Conservation (phyloP, 2,329 filamentous ascomycete species). For the Arthroderma sp. region DNA sequence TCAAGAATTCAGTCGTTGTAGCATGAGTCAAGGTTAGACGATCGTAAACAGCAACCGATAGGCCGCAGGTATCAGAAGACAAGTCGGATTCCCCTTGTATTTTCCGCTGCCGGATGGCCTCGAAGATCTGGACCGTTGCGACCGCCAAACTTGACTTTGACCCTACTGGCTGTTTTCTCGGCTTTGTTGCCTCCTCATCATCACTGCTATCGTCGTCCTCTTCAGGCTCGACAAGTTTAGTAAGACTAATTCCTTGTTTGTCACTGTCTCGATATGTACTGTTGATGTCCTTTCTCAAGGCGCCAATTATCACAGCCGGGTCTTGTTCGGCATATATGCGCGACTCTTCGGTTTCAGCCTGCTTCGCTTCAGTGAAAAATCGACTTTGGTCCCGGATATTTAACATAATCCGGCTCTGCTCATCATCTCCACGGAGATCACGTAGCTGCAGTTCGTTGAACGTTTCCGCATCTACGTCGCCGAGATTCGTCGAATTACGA, state of each 20-base stretch:
- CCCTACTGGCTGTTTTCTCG: conserved; percentile 42
- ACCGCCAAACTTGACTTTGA: conserved; percentile 52
- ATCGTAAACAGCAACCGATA: conserved; percentile 43
- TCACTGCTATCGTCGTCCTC: conserved; percentile 50
- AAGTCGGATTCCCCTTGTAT: conserved; percentile 26
- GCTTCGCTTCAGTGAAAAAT: conserved; percentile 52
- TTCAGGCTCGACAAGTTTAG: conserved; percentile 44
- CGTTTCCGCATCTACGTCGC: conserved; percentile 57
- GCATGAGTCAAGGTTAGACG: conserved; percentile 66
- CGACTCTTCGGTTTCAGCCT: conserved; percentile 33
- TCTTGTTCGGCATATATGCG: conserved; percentile 55
- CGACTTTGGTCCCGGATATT: conserved; percentile 78
- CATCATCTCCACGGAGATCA: conserved; percentile 62
- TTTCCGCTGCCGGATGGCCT: conserved; percentile 46
- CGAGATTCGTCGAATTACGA: conserved; percentile 49
- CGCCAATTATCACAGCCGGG: conserved; percentile 53
- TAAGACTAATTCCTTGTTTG: conserved; percentile 54
- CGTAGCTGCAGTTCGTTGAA: conserved; percentile 63
- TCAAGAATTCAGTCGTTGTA: conserved; percentile 88
- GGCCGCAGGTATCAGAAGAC: conserved; percentile 30
- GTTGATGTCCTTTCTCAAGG: conserved; percentile 49
- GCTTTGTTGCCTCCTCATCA: conserved; percentile 35
- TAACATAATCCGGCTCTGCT: conserved; percentile 66
- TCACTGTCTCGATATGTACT: conserved; percentile 39
- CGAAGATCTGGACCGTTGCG: conserved; percentile 44